Conservation (phyloP, 805 yeast species). For the Kodamaea kaohsiungensis region DNA sequence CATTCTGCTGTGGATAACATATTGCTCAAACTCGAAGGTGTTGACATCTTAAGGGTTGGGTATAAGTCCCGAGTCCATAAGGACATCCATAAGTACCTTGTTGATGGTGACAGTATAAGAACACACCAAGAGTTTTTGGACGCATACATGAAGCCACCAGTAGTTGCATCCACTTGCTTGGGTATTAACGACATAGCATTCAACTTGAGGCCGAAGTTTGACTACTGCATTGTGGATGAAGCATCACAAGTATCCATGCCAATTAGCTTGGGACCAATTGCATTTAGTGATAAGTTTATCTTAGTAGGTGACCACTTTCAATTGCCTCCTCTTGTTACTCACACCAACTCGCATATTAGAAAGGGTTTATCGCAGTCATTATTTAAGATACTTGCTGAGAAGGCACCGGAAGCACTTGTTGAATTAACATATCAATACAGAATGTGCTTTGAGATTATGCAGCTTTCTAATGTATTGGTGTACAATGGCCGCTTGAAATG, state of each 20-base stretch:
- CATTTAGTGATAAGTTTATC: constrained; percentile 75
- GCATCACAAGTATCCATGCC: constrained; percentile 97
- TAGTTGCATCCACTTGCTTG: constrained; percentile 88
- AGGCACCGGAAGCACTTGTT: constrained; percentile 71
- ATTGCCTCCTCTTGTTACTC: constrained; percentile 80
- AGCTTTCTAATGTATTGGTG: constrained; percentile 73
- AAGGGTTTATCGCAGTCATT: constrained; percentile 71
- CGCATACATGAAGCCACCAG: constrained; percentile 55
- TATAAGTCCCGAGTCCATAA: constrained; percentile 59
- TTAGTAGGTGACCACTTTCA: constrained; percentile 97
- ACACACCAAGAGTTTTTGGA: constrained; percentile 47
- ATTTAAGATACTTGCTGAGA: constrained; percentile 71
- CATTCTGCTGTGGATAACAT: constrained; percentile 97
- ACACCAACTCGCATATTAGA: constrained; percentile 60
- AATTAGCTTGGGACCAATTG: constrained; percentile 81
- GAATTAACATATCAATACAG: constrained; percentile 84
- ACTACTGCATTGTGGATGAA: constrained; percentile 93
- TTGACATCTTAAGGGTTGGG: constrained; percentile 69
- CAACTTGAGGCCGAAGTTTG: constrained; percentile 58
- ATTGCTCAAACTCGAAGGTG: constrained; percentile 59
- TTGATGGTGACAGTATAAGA: constrained; percentile 36
- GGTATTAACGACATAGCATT: constrained; percentile 70
- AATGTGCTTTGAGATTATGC: constrained; percentile 89
- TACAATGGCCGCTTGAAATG: constrained; percentile 77
- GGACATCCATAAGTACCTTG: constrained; percentile 53